phyloP scores from a whole-genome alignment of 495 filamentous ascomycete species.

The Neurospora tetraspora region DNA sequence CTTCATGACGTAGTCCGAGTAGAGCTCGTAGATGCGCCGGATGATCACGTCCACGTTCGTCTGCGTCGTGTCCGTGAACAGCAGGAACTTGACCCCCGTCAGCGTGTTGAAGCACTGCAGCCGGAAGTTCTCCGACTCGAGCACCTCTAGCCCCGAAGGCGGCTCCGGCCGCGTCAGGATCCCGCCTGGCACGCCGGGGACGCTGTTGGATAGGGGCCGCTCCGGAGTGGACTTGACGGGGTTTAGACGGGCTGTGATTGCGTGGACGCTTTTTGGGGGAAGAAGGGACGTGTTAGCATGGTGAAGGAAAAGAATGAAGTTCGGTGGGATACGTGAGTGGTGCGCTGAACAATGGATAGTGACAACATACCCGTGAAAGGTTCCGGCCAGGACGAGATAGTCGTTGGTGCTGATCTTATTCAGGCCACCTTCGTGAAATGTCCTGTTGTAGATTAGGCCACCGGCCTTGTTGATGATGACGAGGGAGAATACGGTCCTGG shows the following conservation, averaged over 20 bases:
- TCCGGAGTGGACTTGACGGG: slow-evolving; percentile 37
- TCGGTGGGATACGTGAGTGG: too few relatives aligned
- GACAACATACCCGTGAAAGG: slow-evolving; percentile 73
- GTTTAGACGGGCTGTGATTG: slow-evolving; percentile 74
- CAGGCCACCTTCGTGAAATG: slow-evolving; percentile 71
- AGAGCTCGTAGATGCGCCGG: slow-evolving; percentile 82
- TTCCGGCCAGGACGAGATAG: slow-evolving; percentile 92
- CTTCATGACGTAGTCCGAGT: slow-evolving; percentile 97
- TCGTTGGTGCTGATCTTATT: slow-evolving; percentile 88
- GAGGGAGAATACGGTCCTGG: slow-evolving; percentile 83
- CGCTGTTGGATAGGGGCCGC: slow-evolving; percentile 12
- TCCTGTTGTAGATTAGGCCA: slow-evolving; percentile 88
- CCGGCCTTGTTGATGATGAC: slow-evolving; percentile 98
- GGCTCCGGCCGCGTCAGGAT: slow-evolving; percentile 42
- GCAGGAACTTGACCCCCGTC: slow-evolving; percentile 89
- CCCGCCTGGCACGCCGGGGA: slow-evolving; percentile 40
- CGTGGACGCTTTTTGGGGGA: slow-evolving; percentile 59
- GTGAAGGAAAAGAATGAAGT: not conserved
- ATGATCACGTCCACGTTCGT: slow-evolving; percentile 76
- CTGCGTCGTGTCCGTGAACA: slow-evolving; percentile 90
- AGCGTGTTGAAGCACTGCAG: slow-evolving; percentile 90
- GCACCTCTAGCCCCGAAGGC: slow-evolving; percentile 69
- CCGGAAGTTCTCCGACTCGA: slow-evolving; percentile 85
- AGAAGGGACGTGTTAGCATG: not conserved
- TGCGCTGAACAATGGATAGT: too few relatives aligned